Evolutionary conservation across 345 rosid genomes (phyloP).

Genomic region (Arabidopsis suecica): DNA sequence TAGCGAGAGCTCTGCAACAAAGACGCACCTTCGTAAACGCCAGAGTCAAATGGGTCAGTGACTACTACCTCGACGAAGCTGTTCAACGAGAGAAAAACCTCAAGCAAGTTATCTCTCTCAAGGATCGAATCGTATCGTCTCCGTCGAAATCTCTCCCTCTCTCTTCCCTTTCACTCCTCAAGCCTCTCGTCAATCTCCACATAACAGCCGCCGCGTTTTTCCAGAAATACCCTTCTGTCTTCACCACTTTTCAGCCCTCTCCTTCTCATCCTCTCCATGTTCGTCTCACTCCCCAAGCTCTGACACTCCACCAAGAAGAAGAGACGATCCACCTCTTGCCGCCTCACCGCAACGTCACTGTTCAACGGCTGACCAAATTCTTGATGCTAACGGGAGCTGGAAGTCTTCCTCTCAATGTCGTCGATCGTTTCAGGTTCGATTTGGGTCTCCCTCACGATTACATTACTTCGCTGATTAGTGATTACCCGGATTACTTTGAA

Average conservation of each 20-base stretch:
- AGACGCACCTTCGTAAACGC: conserved; percentile 64
- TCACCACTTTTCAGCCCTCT: conserved; percentile 68
- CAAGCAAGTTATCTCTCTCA: conserved; percentile 61
- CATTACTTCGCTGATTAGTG: conserved; percentile 56
- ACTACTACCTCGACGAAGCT: conserved; percentile 60
- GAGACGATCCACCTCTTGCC: conserved; percentile 47
- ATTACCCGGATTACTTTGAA: conserved; percentile 77
- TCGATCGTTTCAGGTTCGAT: conserved; percentile 71
- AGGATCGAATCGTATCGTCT: conserved; percentile 64
- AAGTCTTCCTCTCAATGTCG: conserved; percentile 57
- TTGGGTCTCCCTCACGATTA: conserved; percentile 78
- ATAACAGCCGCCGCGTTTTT: conserved; percentile 51
- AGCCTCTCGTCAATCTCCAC: conserved; percentile 57
- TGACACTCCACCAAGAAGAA: conserved; percentile 65
- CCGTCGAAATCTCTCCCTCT: conserved; percentile 65
- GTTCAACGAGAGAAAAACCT: conserved; percentile 69
- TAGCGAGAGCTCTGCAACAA: conserved; percentile 46
- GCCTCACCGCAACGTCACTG: conserved; percentile 43
- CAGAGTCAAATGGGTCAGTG: conserved; percentile 77
- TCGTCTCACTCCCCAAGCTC: conserved; percentile 62
- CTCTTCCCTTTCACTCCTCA: conserved; percentile 65
- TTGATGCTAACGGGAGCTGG: conserved; percentile 62
- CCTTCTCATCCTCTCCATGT: conserved; percentile 70
- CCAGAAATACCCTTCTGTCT: conserved; percentile 57
- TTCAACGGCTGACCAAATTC: conserved; percentile 62